Base-by-base conservation (phyloP, 2,329 filamentous ascomycete genomes). In the Samsoniella hepiali region DNA sequence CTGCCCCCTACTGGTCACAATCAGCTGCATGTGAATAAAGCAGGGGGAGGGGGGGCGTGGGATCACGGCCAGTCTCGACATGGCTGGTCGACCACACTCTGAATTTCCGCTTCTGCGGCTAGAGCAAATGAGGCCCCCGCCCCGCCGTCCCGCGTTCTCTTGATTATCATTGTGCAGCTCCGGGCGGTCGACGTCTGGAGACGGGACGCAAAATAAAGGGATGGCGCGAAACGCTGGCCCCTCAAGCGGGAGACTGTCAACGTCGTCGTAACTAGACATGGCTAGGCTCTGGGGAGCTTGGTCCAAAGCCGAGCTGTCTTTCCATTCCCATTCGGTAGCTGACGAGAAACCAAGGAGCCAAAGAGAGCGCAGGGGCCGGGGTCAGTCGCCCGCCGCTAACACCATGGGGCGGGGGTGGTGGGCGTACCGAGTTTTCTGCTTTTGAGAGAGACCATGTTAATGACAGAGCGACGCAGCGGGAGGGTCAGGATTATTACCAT, bases 41-140 rank as follows among this genome's bases (percentile, higher is more conserved):
- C 38, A 40, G 38, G 38, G 38, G 11, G 42, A 13, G 38, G 11
- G 42, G 11, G 42, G 5, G 22, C 45, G 45, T 10, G 22, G 22
- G 45, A 22, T 49, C 49, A 53, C 31, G 31, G 49, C 34, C 29
- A 29, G 32, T 29, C 49, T 53, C 5, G 49, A 29, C 15, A 17
- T 32, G 22, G 22, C 22, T 22, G 22, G 22, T 22, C 22, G 22
- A 22, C 22, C 22, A 22, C 22, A 22, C 22, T 22, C 22, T 34
- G 54, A 45, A 57, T 57, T 45, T 57, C 54, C 54, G 54, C 44
- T 40, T 15, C 22, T 32, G 36, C 54, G 40, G 54, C 54, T 45
- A 45, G 27, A 36, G 36, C 53, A 44, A 34, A 34, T 45, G 54
- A 57, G 7, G 54, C 22, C 22, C 22, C 22, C 22, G 22, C 22